phyloP scores from a whole-genome alignment of 1,284 basidiomycete genomes.

The Heliocybe sulcata region DNA sequence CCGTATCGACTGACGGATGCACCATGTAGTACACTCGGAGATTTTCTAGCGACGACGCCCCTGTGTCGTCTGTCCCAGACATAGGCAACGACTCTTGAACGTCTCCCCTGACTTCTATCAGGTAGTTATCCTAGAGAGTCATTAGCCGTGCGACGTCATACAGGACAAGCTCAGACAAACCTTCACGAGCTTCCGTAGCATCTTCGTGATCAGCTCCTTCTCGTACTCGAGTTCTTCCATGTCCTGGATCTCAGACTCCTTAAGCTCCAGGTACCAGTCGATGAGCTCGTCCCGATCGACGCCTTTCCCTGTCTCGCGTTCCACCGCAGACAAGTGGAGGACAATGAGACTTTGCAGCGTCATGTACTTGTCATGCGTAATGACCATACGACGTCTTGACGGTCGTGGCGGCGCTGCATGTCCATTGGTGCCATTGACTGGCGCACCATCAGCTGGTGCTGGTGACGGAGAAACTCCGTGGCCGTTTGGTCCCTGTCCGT shows the following conservation, averaged over 20 bases:
- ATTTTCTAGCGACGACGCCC: conserved; percentile 40
- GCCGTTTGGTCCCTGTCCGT: conserved; percentile 15
- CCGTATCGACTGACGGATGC: conserved; percentile 73
- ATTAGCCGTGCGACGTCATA: neutral
- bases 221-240: conserved; percentile 92
- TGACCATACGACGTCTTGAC: conserved; percentile 76
- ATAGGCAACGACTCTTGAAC: conserved; percentile 69
- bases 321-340: conserved; percentile 73
- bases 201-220: conserved; percentile 85
- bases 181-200: conserved; percentile 86
- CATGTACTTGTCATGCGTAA: conserved; percentile 95
- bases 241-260: conserved; percentile 78
- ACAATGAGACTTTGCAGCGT: conserved; percentile 87
- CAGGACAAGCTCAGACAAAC: conserved; percentile 31
- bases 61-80: conserved; percentile 51
- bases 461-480: conserved; percentile 19
- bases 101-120: conserved; percentile 79
- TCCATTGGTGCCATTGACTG: conserved; percentile 11
- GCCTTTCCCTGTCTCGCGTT: conserved; percentile 72
- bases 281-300: conserved; percentile 87
- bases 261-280: conserved; percentile 93
- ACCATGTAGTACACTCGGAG: conserved; percentile 75
- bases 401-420: conserved; percentile 18
- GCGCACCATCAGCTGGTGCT: conserved; percentile 15
- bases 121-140: conserved; percentile 67